Base-by-base conservation (phyloP, 2,329 filamentous ascomycete species). In the Colletotrichum lentis region DNA sequence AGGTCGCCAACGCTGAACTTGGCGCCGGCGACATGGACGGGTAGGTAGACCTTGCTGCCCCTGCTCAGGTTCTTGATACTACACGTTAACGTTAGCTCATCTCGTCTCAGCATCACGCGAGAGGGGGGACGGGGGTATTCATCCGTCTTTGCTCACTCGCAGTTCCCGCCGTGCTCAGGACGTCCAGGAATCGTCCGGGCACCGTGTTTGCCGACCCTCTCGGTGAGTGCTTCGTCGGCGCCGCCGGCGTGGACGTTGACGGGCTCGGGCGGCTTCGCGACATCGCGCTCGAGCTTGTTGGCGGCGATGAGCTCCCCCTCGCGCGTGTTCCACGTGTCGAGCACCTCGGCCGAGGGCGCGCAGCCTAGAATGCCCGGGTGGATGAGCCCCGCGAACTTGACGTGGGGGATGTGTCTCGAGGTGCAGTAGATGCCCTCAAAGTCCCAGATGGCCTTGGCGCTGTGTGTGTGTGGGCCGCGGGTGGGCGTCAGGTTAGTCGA, bases 351-450 rank as follows among this genome's bases (percentile, higher is more conserved):
- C 0, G 92, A 95, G 0, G 94, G 94, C 0, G 94, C 94, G 75
- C 93, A 97, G 20, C 94, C 94, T 11, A 97, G 82, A 71, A 97
- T 97, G 4, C 94, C 94, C 0, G 94, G 94, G 77, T 97, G 94
- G 76, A 97, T 97, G 39, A 97, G 84, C 0, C 94, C 93, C 0
- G 94, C 88, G 76, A 97, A 97, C 49, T 92, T 90, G 49, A 97
- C 94, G 70, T 91, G 90, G 0, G 93, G 93, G 69, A 96, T 93
- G 77, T 97, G 94, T 18, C 94, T 88, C 7, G 91, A 94, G 3
- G 91, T 91, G 81, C 93, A 96, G 80, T 92, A 84, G 56, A 85
- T 83, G 71, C 83, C 84, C 60, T 86, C 84, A 59, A 86, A 86
- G 70, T 87, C 85, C 85, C 84, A 86, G 71, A 86, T 86, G 1